These are phyloP conservation scores for Calonectria henricotiae DNA, from an alignment of 2,329 filamentous ascomycete genomes.

Conservation along the genomic window DNA sequence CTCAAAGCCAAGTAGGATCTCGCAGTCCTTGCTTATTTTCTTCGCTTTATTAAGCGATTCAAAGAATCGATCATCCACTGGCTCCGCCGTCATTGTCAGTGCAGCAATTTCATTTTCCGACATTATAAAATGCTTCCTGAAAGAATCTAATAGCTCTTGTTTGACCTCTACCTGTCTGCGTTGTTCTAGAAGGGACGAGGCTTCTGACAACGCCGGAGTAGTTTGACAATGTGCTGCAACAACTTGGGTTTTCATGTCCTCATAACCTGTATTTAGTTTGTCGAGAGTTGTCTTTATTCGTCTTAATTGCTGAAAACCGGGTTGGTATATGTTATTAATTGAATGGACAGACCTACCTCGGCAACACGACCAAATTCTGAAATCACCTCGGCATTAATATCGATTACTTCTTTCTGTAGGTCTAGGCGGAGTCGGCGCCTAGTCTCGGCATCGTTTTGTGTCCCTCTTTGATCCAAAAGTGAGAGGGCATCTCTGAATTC, in stretches of 20 bases:
- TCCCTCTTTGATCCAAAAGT: slow-evolving; percentile 80
- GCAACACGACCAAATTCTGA: slow-evolving; percentile 91
- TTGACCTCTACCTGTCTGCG: slow-evolving; percentile 84
- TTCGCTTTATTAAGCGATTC: slow-evolving; percentile 83
- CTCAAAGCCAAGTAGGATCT: slow-evolving; percentile 90
- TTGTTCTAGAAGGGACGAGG: slow-evolving; percentile 80
- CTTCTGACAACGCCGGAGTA: slow-evolving; percentile 82
- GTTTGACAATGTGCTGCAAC: slow-evolving; percentile 83
- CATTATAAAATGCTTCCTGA: slow-evolving; percentile 87
- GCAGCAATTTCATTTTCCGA: slow-evolving; percentile 84
- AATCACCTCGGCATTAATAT: slow-evolving; percentile 92
- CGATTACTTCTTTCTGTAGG: slow-evolving; percentile 92
- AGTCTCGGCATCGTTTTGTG: slow-evolving; percentile 83
- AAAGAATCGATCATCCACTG: slow-evolving; percentile 91
- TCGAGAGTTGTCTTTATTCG: slow-evolving; percentile 86
- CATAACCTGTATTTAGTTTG: slow-evolving; percentile 84
- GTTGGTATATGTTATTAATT: slow-evolving; percentile 44
- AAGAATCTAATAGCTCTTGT: slow-evolving; percentile 82
- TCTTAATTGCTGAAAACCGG: slow-evolving; percentile 80
- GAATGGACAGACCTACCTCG: slow-evolving; percentile 74
- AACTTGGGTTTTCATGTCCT: slow-evolving; percentile 86
- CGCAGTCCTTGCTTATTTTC: slow-evolving; percentile 89
- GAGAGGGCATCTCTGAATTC: slow-evolving; percentile 90
- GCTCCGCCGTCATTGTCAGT: slow-evolving; percentile 84
- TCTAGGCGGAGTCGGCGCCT: slow-evolving; percentile 86